Evolutionary conservation across 805 yeast genomes (phyloP).

Genomic region (Debaryomyces tyrocola): DNA sequence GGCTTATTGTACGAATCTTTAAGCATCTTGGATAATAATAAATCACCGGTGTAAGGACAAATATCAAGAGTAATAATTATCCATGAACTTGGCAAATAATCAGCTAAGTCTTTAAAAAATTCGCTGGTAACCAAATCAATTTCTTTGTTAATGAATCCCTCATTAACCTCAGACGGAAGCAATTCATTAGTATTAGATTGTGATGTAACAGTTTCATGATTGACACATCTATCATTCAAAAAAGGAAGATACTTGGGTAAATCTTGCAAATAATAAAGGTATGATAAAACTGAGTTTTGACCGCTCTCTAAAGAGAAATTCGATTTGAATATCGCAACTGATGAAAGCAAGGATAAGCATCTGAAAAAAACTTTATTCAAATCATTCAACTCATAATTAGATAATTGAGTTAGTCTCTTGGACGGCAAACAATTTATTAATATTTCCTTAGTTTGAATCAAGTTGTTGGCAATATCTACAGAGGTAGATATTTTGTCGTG

Average conservation of each 20-base stretch:
- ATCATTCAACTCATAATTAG: conserved; percentile 16
- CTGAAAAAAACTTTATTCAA: conserved; percentile 12
- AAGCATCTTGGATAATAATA: conserved; percentile 49
- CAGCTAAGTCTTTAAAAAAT: conserved; percentile 8
- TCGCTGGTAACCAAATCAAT: conserved; percentile 1
- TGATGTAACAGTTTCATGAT: conserved; percentile 4
- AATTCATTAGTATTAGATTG: conserved; percentile 5
- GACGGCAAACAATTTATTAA: conserved; percentile 6
- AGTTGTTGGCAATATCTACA: conserved; percentile 12
- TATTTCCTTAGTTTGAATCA: conserved; percentile 15
- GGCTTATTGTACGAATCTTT: conserved; percentile 33
- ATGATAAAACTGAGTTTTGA: conserved; percentile 5
- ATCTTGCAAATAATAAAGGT: conserved; percentile 21
- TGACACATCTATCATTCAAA: conserved; percentile 17
- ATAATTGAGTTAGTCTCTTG: conserved; percentile 4
- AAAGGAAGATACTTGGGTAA: conserved; percentile 19
- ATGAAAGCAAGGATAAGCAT: conserved; percentile 20
- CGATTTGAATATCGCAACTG: conserved; percentile 17
- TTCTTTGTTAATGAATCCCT: conserved; percentile 3
- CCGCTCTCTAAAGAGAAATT: conserved; percentile 6
- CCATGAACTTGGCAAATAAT: conserved; percentile 43
- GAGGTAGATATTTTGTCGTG: too few species aligned
- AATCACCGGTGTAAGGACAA: conserved; percentile 56
- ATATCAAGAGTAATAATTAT: conserved; percentile 59
- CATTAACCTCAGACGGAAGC: conserved; percentile 9